phyloP scores from a whole-genome alignment of 495 filamentous ascomycete genomes.

The Aspergillus ostianus region DNA sequence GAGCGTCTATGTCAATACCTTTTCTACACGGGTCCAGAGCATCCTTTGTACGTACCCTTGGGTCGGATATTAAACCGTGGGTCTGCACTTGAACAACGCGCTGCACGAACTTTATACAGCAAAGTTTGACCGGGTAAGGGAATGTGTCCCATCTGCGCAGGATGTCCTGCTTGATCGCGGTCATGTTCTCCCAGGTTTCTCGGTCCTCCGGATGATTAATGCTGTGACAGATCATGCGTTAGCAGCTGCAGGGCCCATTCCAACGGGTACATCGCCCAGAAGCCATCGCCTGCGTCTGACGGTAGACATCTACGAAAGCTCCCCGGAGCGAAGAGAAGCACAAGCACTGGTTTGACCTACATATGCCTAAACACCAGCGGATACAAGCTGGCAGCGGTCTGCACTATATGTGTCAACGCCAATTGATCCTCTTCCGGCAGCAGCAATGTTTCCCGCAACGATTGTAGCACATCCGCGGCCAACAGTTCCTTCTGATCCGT shows the following conservation, averaged over 20 bases:
- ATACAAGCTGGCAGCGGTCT: constrained; percentile 86
- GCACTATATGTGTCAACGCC: constrained; percentile 75
- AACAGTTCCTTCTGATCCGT: constrained; percentile 73
- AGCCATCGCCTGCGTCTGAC: not conserved
- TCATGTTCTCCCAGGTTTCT: constrained; percentile 84
- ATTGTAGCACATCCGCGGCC: constrained; percentile 68
- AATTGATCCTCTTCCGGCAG: constrained; percentile 68
- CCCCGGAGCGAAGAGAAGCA: constrained; percentile 9
- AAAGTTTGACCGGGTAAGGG: constrained; percentile 72
- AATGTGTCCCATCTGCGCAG: constrained; percentile 85
- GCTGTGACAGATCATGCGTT: constrained; percentile 49
- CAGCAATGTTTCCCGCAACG: constrained; percentile 70
- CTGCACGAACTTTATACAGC: constrained; percentile 96
- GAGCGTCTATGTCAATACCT: constrained; percentile 24
- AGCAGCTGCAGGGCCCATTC: constrained; percentile 21
- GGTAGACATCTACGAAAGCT: constrained; percentile 18
- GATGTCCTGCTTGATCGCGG: constrained; percentile 83
- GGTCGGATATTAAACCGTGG: constrained; percentile 75
- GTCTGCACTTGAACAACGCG: constrained; percentile 91
- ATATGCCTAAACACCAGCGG: constrained; percentile 86
- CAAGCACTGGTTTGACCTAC: constrained; percentile 57
- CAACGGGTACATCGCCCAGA: constrained; percentile 4
- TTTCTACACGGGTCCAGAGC: constrained; percentile 1
- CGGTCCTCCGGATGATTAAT: constrained; percentile 77
- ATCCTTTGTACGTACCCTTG: constrained; percentile 60